Conservation (phyloP, 2,329 filamentous ascomycete species). For the Aureobasidium pullulans region DNA sequence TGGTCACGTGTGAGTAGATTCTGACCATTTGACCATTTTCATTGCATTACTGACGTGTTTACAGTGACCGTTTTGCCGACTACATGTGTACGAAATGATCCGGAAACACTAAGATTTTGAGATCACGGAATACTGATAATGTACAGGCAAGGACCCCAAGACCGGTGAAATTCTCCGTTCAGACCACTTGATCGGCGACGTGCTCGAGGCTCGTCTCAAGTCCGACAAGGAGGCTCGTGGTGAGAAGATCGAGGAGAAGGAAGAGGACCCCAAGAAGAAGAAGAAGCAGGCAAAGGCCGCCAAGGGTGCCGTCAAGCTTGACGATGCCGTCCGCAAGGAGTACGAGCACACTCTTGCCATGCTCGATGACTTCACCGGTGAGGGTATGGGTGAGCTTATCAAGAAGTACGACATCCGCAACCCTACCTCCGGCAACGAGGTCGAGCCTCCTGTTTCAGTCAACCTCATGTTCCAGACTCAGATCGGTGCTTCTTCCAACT, state of each 20-base stretch:
- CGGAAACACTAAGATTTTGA: neutral
- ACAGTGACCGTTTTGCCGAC: conserved; percentile 79
- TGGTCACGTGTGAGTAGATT: conserved; percentile 69
- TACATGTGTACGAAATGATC: conserved; percentile 78
- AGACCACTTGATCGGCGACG: conserved; percentile 92
- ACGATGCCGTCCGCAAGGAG: conserved; percentile 77
- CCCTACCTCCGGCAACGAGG: conserved; percentile 68
- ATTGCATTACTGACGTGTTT: neutral
- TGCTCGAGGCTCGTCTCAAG: conserved; percentile 79
- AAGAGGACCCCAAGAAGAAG: conserved; percentile 78
- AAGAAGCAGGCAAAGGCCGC: conserved; percentile 66
- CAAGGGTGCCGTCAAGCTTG: conserved; percentile 65
- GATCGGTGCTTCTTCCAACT: conserved; percentile 86
- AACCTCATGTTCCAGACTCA: conserved; percentile 98
- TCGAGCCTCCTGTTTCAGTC: conserved; percentile 78
- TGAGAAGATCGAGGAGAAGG: conserved; percentile 65
- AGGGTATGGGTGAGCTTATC: conserved; percentile 80
- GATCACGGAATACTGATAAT: neutral
- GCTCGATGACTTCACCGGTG: conserved; percentile 90
- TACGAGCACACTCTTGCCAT: conserved; percentile 87
- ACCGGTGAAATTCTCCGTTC: conserved; percentile 94
- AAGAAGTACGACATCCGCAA: conserved; percentile 87
- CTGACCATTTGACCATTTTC: too few species aligned
- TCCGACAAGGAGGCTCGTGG: conserved; percentile 90
- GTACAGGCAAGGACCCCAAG: conserved; percentile 62